phyloP scores from a whole-genome alignment of 2,329 filamentous ascomycete genomes.

The Aspergillus proliferans region DNA sequence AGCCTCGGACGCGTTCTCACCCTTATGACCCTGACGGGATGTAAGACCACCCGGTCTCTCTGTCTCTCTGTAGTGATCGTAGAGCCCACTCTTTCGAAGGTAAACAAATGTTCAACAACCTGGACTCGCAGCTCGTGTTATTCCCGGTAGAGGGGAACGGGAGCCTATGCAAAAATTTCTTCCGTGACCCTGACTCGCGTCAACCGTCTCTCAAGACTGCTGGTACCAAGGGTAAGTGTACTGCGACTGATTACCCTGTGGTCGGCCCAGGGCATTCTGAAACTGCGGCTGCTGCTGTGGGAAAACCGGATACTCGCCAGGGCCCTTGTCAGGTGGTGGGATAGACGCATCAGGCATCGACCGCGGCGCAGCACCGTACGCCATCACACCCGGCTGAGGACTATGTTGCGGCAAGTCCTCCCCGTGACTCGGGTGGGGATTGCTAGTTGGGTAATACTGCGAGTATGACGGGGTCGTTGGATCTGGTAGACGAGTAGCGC shows the following conservation, averaged over 20 bases:
- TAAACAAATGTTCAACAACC: no score
- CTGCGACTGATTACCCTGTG: slow-evolving; percentile 5
- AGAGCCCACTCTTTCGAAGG: no score
- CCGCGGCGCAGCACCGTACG: slow-evolving; percentile 12
- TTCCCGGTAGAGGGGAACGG: background rate
- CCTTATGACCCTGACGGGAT: background rate
- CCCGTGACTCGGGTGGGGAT: slow-evolving; percentile 7
- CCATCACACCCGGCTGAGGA: slow-evolving; percentile 7
- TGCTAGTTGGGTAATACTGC: slow-evolving; percentile 11
- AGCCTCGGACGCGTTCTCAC: background rate
- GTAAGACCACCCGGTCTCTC: background rate
- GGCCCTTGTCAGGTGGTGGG: slow-evolving; percentile 6
- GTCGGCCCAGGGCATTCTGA: slow-evolving; percentile 7
- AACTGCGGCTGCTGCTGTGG: slow-evolving; percentile 10
- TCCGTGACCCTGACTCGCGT: background rate
- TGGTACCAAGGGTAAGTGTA: slow-evolving; percentile 15
- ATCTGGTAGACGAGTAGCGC: slow-evolving; percentile 10
- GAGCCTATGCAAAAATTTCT: background rate
- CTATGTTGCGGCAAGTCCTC: slow-evolving; percentile 9
- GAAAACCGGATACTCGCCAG: slow-evolving; percentile 10
- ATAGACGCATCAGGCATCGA: slow-evolving; percentile 16
- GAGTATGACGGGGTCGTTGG: slow-evolving; percentile 15
- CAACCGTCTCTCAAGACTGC: slow-evolving; percentile 8
- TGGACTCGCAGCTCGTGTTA: background rate
- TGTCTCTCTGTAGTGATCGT: background rate